phyloP scores from a whole-genome alignment of 371 early-diverging fungal genomes.

The Entomophthora muscae region DNA sequence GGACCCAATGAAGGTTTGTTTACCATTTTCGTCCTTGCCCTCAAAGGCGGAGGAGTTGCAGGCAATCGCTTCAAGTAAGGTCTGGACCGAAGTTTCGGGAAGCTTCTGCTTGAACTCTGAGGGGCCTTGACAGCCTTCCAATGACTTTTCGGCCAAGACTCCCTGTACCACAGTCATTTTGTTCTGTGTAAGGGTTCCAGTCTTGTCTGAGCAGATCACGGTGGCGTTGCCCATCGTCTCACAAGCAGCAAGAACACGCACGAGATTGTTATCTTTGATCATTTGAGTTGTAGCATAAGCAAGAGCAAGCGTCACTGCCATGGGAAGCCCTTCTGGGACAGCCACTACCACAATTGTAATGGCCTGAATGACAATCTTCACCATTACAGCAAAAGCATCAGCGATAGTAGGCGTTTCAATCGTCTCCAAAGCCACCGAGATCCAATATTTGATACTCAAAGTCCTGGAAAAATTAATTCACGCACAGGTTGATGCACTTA shows the following conservation, averaged over 20 bases:
- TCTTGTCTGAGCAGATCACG: slow-evolving; percentile 80
- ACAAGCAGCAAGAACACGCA: slow-evolving; percentile 71
- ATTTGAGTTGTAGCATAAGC: slow-evolving; percentile 66
- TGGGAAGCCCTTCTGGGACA: slow-evolving; percentile 64
- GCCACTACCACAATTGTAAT: slow-evolving; percentile 60
- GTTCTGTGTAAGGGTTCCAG: slow-evolving; percentile 80
- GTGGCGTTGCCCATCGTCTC: slow-evolving; percentile 92
- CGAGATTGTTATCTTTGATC: slow-evolving; percentile 81
- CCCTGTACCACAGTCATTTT: slow-evolving; percentile 72
- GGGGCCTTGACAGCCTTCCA: background rate
- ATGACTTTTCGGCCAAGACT: slow-evolving; percentile 11
- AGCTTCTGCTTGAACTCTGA: slow-evolving; percentile 15
- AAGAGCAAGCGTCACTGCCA: slow-evolving; percentile 57
- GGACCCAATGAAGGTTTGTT: slow-evolving; percentile 35
- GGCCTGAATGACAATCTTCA: slow-evolving; percentile 41
- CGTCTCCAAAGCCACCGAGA: slow-evolving; percentile 11
- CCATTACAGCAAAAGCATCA: slow-evolving; percentile 23
- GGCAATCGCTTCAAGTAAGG: slow-evolving; percentile 43
- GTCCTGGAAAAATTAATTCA: background rate
- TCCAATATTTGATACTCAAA: slow-evolving; percentile 3
- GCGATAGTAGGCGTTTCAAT: slow-evolving; percentile 13
- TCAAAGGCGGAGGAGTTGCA: slow-evolving; percentile 75
- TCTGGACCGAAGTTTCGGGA: slow-evolving; percentile 18
- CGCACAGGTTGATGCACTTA: background rate
- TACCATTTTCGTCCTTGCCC: slow-evolving; percentile 32